Evolutionary conservation across 73 alveolate species (phyloP).

Genomic region (Paramecium sonneborni): DNA sequence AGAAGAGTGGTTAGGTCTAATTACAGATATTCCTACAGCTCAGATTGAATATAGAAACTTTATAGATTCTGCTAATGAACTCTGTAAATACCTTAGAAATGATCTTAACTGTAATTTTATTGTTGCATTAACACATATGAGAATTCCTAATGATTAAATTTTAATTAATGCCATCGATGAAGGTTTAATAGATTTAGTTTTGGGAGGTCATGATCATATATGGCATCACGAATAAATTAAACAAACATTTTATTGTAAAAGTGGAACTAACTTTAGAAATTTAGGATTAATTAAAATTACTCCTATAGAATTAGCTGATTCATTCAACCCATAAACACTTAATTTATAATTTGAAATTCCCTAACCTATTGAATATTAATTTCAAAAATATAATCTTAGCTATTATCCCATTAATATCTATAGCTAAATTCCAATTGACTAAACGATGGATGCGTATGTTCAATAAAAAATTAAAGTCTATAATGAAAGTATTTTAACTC

Average conservation of each 20-base stretch:
- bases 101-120: constrained; percentile 77
- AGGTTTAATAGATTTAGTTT: constrained; percentile 69
- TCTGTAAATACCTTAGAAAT: constrained; percentile 49
- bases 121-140: constrained; percentile 86
- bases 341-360: background rate
- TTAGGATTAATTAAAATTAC: background rate
- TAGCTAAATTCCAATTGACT: background rate
- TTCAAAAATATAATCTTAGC: background rate
- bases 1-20: constrained; percentile 77
- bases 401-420: constrained; percentile 7
- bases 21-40: constrained; percentile 59
- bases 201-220: constrained; percentile 86
- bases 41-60: constrained; percentile 67
- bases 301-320: background rate
- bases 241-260: constrained; percentile 13
- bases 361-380: background rate
- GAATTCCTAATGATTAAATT: constrained; percentile 75
- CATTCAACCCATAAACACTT: background rate
- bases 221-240: background rate
- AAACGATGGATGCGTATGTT: too few species aligned
- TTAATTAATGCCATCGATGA: constrained; percentile 64
- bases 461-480: constrained; percentile 51
- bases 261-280: constrained; percentile 56
- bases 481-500: background rate
- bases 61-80: constrained; percentile 55